Percentiles rank a stretch among this genome's conserved stretches.
These are phyloP conservation scores for Bocquillonia castaneifolia DNA, from an alignment of 441 rosid species.

Conservation along the genomic window DNA sequence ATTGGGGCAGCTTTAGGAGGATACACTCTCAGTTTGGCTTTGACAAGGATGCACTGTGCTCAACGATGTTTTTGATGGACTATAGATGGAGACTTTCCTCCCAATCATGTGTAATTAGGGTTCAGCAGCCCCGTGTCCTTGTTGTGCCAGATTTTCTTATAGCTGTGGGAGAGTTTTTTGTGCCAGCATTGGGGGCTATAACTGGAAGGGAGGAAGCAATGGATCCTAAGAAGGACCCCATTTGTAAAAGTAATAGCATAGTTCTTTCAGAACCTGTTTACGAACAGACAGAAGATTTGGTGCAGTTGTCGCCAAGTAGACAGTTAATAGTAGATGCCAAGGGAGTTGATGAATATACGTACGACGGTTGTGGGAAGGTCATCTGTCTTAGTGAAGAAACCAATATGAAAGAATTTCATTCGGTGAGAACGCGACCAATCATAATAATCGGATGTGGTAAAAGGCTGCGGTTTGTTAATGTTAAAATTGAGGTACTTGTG, in stretches of 20 bases:
- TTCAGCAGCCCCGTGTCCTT: slow-evolving; percentile 96
- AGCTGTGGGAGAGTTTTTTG: slow-evolving; percentile 91
- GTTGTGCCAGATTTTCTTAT: slow-evolving; percentile 98
- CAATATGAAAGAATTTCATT: slow-evolving; percentile 43
- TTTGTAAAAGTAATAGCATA: slow-evolving; percentile 61
- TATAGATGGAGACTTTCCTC: slow-evolving; percentile 89
- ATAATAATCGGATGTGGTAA: slow-evolving; percentile 88
- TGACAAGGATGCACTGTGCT: slow-evolving; percentile 55
- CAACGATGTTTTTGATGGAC: slow-evolving; percentile 96
- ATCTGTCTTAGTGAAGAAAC: slow-evolving; percentile 59
- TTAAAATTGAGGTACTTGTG: slow-evolving; percentile 77
- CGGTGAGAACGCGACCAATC: slow-evolving; percentile 58
- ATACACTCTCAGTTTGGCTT: slow-evolving; percentile 41
- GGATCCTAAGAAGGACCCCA: slow-evolving; percentile 95
- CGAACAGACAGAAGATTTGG: slow-evolving; percentile 76
- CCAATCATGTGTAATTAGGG: slow-evolving; percentile 76
- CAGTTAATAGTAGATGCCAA: slow-evolving; percentile 79
- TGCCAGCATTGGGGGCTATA: slow-evolving; percentile 82
- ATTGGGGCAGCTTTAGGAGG: slow-evolving; percentile 50
- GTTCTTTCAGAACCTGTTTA: slow-evolving; percentile 63
- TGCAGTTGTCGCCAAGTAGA: slow-evolving; percentile 73
- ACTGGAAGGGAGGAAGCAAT: slow-evolving; percentile 90
- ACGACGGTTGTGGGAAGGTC: slow-evolving; percentile 90
- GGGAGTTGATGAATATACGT: slow-evolving; percentile 76
- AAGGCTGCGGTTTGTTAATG: slow-evolving; percentile 81